phyloP scores from a whole-genome alignment of 2,329 filamentous ascomycete genomes.

The Fusarium cyanostomum region DNA sequence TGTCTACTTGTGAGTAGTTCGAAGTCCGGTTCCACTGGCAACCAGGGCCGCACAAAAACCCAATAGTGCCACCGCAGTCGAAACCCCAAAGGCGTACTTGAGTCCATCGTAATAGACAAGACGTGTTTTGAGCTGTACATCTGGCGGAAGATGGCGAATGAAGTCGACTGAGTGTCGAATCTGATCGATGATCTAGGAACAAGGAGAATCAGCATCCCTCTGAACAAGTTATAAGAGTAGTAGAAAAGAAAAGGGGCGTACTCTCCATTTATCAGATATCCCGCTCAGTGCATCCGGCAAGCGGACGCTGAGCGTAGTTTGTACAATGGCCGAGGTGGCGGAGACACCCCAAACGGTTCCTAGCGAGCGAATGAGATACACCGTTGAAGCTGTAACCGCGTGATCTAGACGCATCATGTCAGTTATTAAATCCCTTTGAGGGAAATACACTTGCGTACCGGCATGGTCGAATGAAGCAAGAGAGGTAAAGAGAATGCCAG shows the following conservation, averaged over 20 bases:
- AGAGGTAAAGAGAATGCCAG: constrained; percentile 67
- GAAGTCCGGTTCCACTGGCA: constrained; percentile 44
- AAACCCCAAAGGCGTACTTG: constrained; percentile 63
- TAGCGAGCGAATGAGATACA: constrained; percentile 71
- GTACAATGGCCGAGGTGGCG: constrained; percentile 68
- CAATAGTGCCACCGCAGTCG: constrained; percentile 60
- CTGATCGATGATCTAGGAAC: constrained; percentile 64
- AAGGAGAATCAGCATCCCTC: constrained; percentile 26
- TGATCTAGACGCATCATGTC: constrained; percentile 57
- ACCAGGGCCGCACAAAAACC: constrained; percentile 50
- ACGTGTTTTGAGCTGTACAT: constrained; percentile 64
- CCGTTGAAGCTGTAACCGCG: constrained; percentile 68
- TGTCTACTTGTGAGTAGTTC: constrained; percentile 39
- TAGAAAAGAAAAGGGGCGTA: constrained; percentile 49
- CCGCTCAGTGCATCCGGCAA: constrained; percentile 63
- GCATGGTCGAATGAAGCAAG: constrained; percentile 70
- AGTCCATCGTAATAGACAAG: constrained; percentile 69
- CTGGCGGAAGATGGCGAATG: constrained; percentile 62
- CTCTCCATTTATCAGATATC: constrained; percentile 66
- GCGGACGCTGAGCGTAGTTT: constrained; percentile 66
- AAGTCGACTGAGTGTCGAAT: constrained; percentile 69
- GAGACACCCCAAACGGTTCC: constrained; percentile 73
- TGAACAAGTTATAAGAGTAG: neutral
- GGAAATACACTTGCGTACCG: constrained; percentile 51
- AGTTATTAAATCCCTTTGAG: neutral